Evolutionary conservation across 176 grass and related monocot species (phyloP), one percentile per base, ranked within the genome.

Genomic region (Saccharum spontaneum): DNA sequence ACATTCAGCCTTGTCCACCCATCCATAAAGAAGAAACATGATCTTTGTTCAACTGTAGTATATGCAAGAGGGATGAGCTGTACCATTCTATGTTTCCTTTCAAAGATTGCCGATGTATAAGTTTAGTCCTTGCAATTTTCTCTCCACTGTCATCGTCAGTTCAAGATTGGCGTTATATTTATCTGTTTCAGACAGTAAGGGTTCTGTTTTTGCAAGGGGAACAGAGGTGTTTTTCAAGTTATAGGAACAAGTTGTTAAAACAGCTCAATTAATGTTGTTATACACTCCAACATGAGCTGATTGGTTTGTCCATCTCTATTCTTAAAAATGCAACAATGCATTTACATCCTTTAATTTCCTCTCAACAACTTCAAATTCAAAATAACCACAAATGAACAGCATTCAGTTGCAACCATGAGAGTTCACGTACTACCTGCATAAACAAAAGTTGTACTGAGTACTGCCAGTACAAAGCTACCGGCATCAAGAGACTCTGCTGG

Each of bases 11-110:
- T 41, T 76, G 71, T 69, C 62, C 49, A 61, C 66, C 7, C 16
- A 61, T 65, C 66, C 31, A 10, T 54, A 78, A 78, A 40, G 79
- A 31, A 83, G 79, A 12, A 75, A 64, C 3, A 20, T 60, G 64
- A 55, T 22, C 72, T 37, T 49, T 18, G 43, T 28, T 73, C n/a
- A 26, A 1, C 70, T 73, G 13, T 10, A n/a, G 4, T 55, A 49
- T 20, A n/a, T 59, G 22, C 1, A 31, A 18, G 14, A 48, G 7
- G 43, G 23, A 30, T 33, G 8, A 48, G 44, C n/a, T 38, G 68
- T 44, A 16, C 26, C n/a, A 75, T 48, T 63, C 22, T 28, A 45
- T 24, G 7, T 57, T 60, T n/a, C 39, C 41, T n/a, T 76, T 1
- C 4, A 57, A 65, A 33, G 39, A 66, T 78, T 7, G 14, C 30